These are phyloP conservation scores for Talaromyces ruber DNA, from an alignment of 495 filamentous ascomycete genomes.

Conservation along the genomic window DNA sequence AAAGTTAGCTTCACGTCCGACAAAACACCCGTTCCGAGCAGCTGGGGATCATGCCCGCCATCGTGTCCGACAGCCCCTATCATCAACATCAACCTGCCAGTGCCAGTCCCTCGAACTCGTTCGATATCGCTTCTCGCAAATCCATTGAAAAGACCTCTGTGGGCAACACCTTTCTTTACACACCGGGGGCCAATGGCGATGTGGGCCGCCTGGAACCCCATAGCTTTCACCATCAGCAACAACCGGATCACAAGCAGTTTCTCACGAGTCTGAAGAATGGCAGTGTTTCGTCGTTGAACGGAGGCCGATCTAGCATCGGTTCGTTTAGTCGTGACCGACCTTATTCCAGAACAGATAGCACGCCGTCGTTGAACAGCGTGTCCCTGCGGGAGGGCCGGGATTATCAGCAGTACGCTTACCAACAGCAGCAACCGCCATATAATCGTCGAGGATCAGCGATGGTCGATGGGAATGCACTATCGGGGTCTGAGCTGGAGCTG, in stretches of 20 bases:
- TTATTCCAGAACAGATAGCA: slow-evolving; percentile 44
- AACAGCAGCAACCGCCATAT: slow-evolving; percentile 7
- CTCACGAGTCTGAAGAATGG: slow-evolving; percentile 31
- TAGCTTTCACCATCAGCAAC: slow-evolving; percentile 8
- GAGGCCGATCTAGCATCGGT: slow-evolving; percentile 37
- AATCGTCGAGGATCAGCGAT: slow-evolving; percentile 2
- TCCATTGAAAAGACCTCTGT: slow-evolving; percentile 38
- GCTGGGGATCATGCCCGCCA: slow-evolving; percentile 29
- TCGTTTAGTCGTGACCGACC: slow-evolving; percentile 41
- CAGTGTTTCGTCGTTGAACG: slow-evolving; percentile 39
- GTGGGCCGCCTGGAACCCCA: slow-evolving; percentile 23
- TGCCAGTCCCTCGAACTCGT: slow-evolving; percentile 26
- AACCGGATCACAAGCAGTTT: slow-evolving; percentile 23
- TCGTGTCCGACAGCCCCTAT: slow-evolving; percentile 30
- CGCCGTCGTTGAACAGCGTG: slow-evolving; percentile 41
- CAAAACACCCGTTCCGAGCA: not conserved
- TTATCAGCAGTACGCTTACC: slow-evolving; percentile 8
- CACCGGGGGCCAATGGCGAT: slow-evolving; percentile 39
- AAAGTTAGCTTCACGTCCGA: not conserved
- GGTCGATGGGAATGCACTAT: slow-evolving; percentile 14
- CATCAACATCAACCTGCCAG: slow-evolving; percentile 16
- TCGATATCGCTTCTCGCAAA: slow-evolving; percentile 33
- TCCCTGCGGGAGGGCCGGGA: slow-evolving; percentile 33
- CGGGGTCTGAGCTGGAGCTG: slow-evolving; percentile 21
- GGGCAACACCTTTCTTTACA: slow-evolving; percentile 40